A percentile compares a stretch with the other conserved stretches of the same genome.
Conservation (phyloP, 2,329 filamentous ascomycete genomes). For the Sclerotinia sclerotiorum region DNA sequence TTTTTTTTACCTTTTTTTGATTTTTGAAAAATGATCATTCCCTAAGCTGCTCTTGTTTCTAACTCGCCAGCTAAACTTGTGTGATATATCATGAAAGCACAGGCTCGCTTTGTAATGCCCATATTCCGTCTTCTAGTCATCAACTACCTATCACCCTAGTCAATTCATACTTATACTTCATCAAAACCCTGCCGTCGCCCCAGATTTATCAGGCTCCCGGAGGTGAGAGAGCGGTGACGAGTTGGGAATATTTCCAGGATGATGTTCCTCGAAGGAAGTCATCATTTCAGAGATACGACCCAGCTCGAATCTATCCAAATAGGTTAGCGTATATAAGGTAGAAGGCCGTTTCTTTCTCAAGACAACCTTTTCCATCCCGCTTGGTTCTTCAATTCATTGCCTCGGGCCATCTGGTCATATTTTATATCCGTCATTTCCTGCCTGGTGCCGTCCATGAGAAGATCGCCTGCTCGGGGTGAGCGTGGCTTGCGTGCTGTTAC, state of each 20-base stretch:
- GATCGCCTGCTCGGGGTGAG: conserved; percentile 34
- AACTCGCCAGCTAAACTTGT: neutral
- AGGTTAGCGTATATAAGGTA: neutral
- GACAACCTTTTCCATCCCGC: conserved; percentile 22
- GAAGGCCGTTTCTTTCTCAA: neutral
- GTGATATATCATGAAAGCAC: neutral
- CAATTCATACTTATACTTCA: neutral
- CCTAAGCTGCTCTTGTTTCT: neutral
- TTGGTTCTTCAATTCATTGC: conserved; percentile 17
- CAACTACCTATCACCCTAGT: neutral
- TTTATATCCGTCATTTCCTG: conserved; percentile 37
- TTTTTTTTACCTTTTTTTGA: neutral
- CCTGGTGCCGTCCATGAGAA: conserved; percentile 33
- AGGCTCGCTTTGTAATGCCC: neutral
- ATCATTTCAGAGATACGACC: conserved; percentile 15
- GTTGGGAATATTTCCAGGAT: conserved; percentile 12
- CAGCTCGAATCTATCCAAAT: conserved; percentile 17
- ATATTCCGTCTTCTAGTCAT: neutral
- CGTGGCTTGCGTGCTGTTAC: conserved; percentile 38
- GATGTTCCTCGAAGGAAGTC: conserved; percentile 13
- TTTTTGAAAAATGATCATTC: too few relatives aligned
- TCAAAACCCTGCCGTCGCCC: neutral
- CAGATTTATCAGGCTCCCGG: neutral
- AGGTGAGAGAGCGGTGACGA: neutral
- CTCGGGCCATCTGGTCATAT: conserved; percentile 35